Conservation (phyloP, 768 basidiomycete genomes). For the Auriscalpium vulgare region DNA sequence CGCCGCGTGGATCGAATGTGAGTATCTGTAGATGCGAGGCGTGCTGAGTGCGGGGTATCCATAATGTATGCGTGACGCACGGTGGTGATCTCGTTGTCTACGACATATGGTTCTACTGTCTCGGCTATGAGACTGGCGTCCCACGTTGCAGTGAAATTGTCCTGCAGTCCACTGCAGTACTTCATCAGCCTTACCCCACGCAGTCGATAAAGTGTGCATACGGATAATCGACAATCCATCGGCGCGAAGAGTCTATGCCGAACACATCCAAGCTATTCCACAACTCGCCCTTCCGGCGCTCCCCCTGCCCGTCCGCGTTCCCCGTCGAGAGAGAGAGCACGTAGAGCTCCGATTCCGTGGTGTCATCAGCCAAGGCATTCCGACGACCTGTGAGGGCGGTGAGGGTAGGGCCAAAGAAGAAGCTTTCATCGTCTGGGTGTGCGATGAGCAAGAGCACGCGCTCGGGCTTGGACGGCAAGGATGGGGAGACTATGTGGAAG, state of each 20-base stretch:
- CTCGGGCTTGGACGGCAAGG: neutral
- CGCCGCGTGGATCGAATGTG: slow-evolving; percentile 71
- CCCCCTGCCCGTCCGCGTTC: slow-evolving; percentile 72
- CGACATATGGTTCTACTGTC: slow-evolving; percentile 51
- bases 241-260: slow-evolving; percentile 46
- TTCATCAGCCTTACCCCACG: slow-evolving; percentile 6
- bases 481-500: neutral
- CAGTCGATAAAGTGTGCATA: slow-evolving; percentile 20
- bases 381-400: slow-evolving; percentile 33
- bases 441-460: slow-evolving; percentile 70
- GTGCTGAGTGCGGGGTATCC: slow-evolving; percentile 14
- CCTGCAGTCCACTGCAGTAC: slow-evolving; percentile 53
- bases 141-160: slow-evolving; percentile 68
- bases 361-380: neutral
- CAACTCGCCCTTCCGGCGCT: slow-evolving; percentile 50
- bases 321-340: slow-evolving; percentile 75
- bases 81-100: slow-evolving; percentile 49
- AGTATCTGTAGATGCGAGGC: slow-evolving; percentile 49
- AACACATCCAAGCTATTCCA: slow-evolving; percentile 55
- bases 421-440: slow-evolving; percentile 90
- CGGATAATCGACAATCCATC: slow-evolving; percentile 68
- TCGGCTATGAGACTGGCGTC: slow-evolving; percentile 48
- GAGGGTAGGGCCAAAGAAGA: slow-evolving; percentile 90
- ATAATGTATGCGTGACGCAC: slow-evolving; percentile 27
- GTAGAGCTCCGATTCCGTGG: slow-evolving; percentile 25